phyloP scores from a whole-genome alignment of 2,329 filamentous ascomycete genomes.

The Pestalotiopsis sp. region DNA sequence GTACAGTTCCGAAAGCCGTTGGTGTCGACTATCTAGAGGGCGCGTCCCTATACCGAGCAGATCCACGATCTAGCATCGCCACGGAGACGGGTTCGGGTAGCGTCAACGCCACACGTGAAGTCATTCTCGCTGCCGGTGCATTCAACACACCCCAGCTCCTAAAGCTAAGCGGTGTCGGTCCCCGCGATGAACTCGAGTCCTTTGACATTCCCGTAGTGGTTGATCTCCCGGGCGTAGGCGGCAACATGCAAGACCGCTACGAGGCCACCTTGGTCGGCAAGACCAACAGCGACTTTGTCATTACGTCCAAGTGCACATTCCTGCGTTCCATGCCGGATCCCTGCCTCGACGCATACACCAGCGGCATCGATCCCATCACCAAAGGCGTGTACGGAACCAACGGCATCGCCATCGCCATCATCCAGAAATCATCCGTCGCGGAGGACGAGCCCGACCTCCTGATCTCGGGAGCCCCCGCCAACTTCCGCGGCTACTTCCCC shows the following conservation, averaged over 20 bases:
- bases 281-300: slow-evolving; percentile 8
- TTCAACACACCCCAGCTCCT: slow-evolving; percentile 35
- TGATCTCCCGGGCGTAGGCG: slow-evolving; percentile 34
- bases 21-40: slow-evolving; percentile 24
- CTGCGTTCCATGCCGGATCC: slow-evolving; percentile 15
- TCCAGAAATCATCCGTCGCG: slow-evolving; percentile 17
- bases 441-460: slow-evolving; percentile 20
- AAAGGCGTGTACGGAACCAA: slow-evolving; percentile 20
- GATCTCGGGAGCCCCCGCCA: slow-evolving; percentile 19
- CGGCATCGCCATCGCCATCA: slow-evolving; percentile 21
- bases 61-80: slow-evolving; percentile 11
- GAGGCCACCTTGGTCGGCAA: slow-evolving; percentile 23
- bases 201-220: slow-evolving; percentile 27
- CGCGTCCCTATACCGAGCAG: slow-evolving; percentile 20
- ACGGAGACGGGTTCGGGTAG: not conserved
- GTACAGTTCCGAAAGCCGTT: slow-evolving; percentile 17
- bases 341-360: slow-evolving; percentile 16
- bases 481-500: slow-evolving; percentile 21
- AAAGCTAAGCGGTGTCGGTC: slow-evolving; percentile 36
- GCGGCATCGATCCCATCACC: slow-evolving; percentile 11
- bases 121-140: slow-evolving; percentile 33
- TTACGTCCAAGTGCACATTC: slow-evolving; percentile 10
- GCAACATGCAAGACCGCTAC: slow-evolving; percentile 31
- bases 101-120: slow-evolving; percentile 24
- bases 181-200: slow-evolving; percentile 21